phyloP scores from a whole-genome alignment of 495 filamentous ascomycete species.

The Penicillium daleae region DNA sequence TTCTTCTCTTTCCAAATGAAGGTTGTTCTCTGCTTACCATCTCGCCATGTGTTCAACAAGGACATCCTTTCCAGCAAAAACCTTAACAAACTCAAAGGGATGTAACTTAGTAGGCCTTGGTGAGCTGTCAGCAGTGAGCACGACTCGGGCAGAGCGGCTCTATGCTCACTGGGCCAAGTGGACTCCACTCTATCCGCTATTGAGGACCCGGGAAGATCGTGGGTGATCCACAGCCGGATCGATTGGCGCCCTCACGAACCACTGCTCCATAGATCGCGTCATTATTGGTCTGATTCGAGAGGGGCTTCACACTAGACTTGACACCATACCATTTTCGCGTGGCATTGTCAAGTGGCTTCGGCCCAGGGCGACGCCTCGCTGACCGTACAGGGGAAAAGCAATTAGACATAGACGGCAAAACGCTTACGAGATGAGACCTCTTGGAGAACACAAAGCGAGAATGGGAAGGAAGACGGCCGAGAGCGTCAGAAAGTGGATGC shows the following conservation, averaged over 20 bases:
- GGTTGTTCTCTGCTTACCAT: neutral
- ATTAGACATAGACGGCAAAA: neutral
- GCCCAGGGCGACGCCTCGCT: constrained; percentile 11
- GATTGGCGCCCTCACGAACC: constrained; percentile 36
- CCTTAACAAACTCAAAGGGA: neutral
- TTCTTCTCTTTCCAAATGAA: neutral
- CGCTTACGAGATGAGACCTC: neutral
- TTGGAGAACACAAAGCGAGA: constrained; percentile 5
- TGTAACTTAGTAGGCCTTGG: neutral
- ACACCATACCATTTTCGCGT: constrained; percentile 22
- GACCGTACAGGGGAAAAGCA: constrained; percentile 15
- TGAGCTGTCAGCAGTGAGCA: no score
- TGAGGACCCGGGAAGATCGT: constrained; percentile 38
- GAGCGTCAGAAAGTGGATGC: neutral
- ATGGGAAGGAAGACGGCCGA: neutral
- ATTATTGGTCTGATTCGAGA: constrained; percentile 27
- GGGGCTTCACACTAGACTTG: constrained; percentile 24
- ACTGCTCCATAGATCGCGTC: constrained; percentile 24
- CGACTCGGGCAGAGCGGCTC: neutral
- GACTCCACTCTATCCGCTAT: constrained; percentile 30
- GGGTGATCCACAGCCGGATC: constrained; percentile 29
- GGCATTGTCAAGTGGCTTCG: constrained; percentile 19
- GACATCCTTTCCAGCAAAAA: neutral
- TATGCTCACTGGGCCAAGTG: constrained; percentile 11
- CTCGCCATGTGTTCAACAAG: neutral